phyloP scores from a whole-genome alignment of 2,329 filamentous ascomycete genomes.

The Xylaria multiplex region DNA sequence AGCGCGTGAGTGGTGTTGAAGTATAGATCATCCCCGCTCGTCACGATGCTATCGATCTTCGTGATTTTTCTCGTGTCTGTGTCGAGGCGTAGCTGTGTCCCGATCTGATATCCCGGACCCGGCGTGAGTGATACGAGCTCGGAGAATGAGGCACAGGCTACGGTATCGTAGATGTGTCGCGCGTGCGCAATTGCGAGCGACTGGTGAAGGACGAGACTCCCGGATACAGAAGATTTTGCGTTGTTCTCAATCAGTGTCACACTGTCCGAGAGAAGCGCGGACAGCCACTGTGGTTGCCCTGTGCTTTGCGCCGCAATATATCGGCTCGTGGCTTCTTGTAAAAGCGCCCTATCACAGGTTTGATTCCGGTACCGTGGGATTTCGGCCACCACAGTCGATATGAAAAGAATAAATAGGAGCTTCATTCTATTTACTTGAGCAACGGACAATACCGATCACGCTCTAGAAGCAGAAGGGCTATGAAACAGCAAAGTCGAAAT shows the following conservation, averaged over 20 bases:
- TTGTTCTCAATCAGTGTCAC: constrained; percentile 39
- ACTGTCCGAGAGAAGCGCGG: constrained; percentile 27
- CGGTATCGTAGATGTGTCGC: constrained; percentile 42
- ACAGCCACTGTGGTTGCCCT: constrained; percentile 39
- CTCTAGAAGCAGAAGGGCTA: neutral
- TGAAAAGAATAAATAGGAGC: constrained; percentile 1
- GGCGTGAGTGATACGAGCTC: constrained; percentile 32
- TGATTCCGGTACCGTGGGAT: constrained; percentile 6
- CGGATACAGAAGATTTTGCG: constrained; percentile 11
- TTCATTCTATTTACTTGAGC: constrained; percentile 1
- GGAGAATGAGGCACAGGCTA: constrained; percentile 42
- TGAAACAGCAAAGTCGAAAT: neutral
- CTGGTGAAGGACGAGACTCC: constrained; percentile 28
- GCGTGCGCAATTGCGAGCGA: constrained; percentile 32
- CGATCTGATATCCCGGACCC: constrained; percentile 41
- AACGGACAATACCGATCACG: neutral
- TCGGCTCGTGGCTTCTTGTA: constrained; percentile 42
- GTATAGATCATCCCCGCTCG: constrained; percentile 45
- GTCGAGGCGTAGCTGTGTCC: constrained; percentile 45
- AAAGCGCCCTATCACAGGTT: constrained; percentile 39
- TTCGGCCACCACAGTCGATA: constrained; percentile 6
- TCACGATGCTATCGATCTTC: constrained; percentile 45
- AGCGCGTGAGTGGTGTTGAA: constrained; percentile 50
- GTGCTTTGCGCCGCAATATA: constrained; percentile 44
- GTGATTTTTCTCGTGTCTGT: constrained; percentile 30